A percentile compares a stretch with the other conserved stretches of the same genome.
Conservation (phyloP, 2,329 filamentous ascomycete genomes). For the Ramichloridium luteum region DNA sequence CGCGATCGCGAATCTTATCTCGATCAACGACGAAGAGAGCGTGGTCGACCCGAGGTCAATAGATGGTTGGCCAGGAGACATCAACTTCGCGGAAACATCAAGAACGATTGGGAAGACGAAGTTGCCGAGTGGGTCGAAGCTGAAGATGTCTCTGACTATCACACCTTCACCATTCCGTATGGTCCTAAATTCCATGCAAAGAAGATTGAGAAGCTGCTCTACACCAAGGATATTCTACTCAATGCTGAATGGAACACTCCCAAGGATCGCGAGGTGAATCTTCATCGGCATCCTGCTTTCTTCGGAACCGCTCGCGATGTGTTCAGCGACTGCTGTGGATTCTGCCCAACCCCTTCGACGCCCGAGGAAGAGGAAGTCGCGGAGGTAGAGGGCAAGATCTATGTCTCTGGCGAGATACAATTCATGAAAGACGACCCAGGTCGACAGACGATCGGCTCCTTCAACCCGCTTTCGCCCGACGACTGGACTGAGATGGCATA, state of each 20-base stretch:
- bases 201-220: slow-evolving; percentile 70
- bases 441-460: slow-evolving; percentile 58
- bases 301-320: slow-evolving; percentile 66
- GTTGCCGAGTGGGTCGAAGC: slow-evolving; percentile 71
- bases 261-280: slow-evolving; percentile 57
- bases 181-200: slow-evolving; percentile 45
- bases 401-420: slow-evolving; percentile 58
- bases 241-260: slow-evolving; percentile 79
- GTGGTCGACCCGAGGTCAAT: slow-evolving; percentile 51
- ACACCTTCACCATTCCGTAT: slow-evolving; percentile 54
- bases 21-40: slow-evolving; percentile 55
- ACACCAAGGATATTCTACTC: slow-evolving; percentile 66
- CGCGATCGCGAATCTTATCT: slow-evolving; percentile 58
- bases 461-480: slow-evolving; percentile 68
- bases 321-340: slow-evolving; percentile 69
- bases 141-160: slow-evolving; percentile 66
- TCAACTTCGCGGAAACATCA: slow-evolving; percentile 56
- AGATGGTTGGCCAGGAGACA: slow-evolving; percentile 30
- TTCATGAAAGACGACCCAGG: slow-evolving; percentile 77
- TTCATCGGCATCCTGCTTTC: slow-evolving; percentile 77
- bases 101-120: slow-evolving; percentile 65
- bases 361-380: slow-evolving; percentile 59
- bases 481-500: slow-evolving; percentile 93
- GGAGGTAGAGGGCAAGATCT: slow-evolving; percentile 61
- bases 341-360: slow-evolving; percentile 57